Conservation (phyloP, 148 eudicot genomes). For the Fagopyrum tataricum region DNA sequence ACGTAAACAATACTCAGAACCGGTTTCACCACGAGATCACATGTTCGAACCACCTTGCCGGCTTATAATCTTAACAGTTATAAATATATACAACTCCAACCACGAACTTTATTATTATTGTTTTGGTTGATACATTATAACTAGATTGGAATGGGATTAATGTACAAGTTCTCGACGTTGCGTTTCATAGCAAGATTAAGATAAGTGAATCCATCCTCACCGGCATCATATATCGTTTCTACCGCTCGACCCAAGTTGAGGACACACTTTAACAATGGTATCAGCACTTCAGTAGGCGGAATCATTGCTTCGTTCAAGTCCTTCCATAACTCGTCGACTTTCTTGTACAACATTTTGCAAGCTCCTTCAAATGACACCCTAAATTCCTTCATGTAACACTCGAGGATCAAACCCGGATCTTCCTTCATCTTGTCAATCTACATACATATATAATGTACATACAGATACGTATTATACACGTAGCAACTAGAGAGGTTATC, state of each 20-base stretch:
- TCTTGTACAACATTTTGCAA: background rate
- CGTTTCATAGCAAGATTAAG: background rate
- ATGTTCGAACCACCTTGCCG: no score
- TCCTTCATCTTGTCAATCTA: slow-evolving; percentile 20
- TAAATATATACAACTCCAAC: no score
- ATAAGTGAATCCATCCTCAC: slow-evolving; percentile 9
- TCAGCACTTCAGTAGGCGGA: slow-evolving; percentile 8
- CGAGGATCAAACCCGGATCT: slow-evolving; percentile 15
- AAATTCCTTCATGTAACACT: slow-evolving; percentile 21
- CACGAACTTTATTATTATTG: no score
- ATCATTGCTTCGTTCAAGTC: slow-evolving; percentile 18
- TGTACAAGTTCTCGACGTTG: background rate
- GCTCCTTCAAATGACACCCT: slow-evolving; percentile 5
- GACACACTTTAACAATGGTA: slow-evolving; percentile 10
- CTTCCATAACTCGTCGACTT: slow-evolving; percentile 17
- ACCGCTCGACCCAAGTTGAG: slow-evolving; percentile 15
- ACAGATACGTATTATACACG: no score
- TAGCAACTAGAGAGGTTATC: no score
- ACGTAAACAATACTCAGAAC: no score
- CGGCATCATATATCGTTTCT: slow-evolving; percentile 18
- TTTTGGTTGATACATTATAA: background rate
- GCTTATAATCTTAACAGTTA: no score
- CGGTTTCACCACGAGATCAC: no score
- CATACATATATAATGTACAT: no score
- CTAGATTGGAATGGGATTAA: background rate